Base-by-base conservation (phyloP, 2,329 filamentous ascomycete species). In the Graphiopsis chlorocephala region DNA sequence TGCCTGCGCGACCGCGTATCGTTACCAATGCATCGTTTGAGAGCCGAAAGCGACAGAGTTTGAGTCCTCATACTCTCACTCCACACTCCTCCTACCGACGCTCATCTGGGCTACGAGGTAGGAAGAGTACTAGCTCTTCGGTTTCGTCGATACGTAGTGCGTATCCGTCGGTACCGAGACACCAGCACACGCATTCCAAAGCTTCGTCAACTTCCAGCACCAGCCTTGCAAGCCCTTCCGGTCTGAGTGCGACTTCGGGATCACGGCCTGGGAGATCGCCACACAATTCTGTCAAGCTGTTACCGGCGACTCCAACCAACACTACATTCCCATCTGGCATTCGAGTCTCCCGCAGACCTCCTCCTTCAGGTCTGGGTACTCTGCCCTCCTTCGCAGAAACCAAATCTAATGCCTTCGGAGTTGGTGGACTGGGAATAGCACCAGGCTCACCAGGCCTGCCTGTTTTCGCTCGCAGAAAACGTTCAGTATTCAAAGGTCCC, bases 81-180 rank as follows among this genome's bases (percentile, higher is more conserved):
- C 94, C 95, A 3, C 90, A 93, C 45, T 93, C 92, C 5, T 91
- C 91, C 0, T 90, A 96, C 72, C 88, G 95, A 12, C 90, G 93
- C 38, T 88, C 92, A 2, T 96, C 92, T 5, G 93, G 94, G 31
- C 84, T 98, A 52, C 87, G 93, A 29, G 94, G 95, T 42, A 88
- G 95, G 66, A 98, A 98, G 76, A 98, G 94, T 0, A 99, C 95
- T 0, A 97, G 93, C 0, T 97, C 93, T 0, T 98, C 93, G 0
- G 88, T 99, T 17, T 97, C 93, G 0, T 97, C 93, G 0, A 89
- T 99, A 64, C 89, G 95, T 65, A 96, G 91, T 52, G 92, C 98
- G 74, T 93, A 94, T 72, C 91, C 93, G 11, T 59, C 62, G 33
- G 62, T 42, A 70, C 90, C 92, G 68, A 90, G 92, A 69, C 88